Conservation (phyloP, 2,329 filamentous ascomycete genomes). For the Zalaria sp. region DNA sequence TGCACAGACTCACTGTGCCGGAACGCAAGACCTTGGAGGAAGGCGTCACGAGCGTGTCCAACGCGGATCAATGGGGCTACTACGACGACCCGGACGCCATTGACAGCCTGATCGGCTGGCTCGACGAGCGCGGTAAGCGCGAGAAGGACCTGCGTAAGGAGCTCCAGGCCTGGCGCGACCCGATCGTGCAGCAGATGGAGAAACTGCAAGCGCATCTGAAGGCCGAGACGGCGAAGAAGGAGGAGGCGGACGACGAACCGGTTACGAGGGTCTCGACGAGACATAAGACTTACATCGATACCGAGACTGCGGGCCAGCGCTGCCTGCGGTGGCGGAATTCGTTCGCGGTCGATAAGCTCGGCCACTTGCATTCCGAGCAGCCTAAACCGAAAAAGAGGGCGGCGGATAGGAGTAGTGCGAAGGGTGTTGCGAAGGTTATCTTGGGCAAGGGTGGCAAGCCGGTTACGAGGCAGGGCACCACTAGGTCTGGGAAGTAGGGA, state of each 20-base stretch:
- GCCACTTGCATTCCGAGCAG: conserved; percentile 15
- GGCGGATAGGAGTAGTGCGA: conserved; percentile 17
- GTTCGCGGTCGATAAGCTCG: conserved; percentile 9
- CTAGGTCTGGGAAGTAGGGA: conserved; percentile 20
- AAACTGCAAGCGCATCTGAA: conserved; percentile 61
- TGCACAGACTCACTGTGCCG: conserved; percentile 69
- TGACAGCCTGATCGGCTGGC: conserved; percentile 70
- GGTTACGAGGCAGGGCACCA: conserved; percentile 33
- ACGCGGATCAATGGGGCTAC: conserved; percentile 78
- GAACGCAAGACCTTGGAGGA: conserved; percentile 81
- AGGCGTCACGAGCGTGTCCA: conserved; percentile 62
- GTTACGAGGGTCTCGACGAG: conserved; percentile 46
- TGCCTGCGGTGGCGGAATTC: conserved; percentile 54
- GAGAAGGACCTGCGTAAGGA: conserved; percentile 84
- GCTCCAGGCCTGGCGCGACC: conserved; percentile 58
- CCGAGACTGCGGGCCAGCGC: conserved; percentile 38
- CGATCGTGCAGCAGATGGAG: conserved; percentile 67
- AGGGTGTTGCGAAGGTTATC: conserved; percentile 6
- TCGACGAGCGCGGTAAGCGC: conserved; percentile 74
- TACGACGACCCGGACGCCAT: conserved; percentile 69
- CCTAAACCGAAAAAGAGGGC: conserved; percentile 15
- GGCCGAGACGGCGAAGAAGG: conserved; percentile 34
- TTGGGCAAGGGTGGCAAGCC: conserved; percentile 24
- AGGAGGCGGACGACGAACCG: conserved; percentile 31
- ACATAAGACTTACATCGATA: conserved; percentile 43